phyloP scores from a whole-genome alignment of 225 moss, liverwort and hornwort species.

The Sphagnum tenellum region DNA sequence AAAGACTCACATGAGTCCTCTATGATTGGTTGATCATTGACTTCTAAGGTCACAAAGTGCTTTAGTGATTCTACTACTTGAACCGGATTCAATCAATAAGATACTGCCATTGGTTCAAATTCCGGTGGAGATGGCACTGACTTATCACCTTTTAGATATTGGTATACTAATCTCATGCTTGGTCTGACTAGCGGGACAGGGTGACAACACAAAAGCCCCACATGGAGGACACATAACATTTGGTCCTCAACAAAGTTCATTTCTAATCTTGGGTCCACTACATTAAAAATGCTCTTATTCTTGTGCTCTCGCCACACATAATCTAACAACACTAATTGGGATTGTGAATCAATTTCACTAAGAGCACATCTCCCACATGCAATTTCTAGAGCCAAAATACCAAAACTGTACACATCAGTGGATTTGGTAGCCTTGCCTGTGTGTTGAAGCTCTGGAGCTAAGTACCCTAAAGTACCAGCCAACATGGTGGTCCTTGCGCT shows the following conservation, averaged over 20 bases:
- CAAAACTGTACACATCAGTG: constrained; percentile 63
- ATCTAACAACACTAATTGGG: constrained; percentile 45
- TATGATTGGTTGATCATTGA: no score
- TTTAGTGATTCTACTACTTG: no score
- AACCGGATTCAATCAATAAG: background rate
- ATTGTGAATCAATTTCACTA: constrained; percentile 15
- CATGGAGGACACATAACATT: constrained; percentile 33
- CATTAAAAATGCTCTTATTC: constrained; percentile 22
- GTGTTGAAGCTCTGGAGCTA: constrained; percentile 60
- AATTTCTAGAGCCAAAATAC: constrained; percentile 41
- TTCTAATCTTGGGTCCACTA: constrained; percentile 28
- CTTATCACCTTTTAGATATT: constrained; percentile 35
- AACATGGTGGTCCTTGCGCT: constrained; percentile 47
- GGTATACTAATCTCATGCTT: constrained; percentile 40
- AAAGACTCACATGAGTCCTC: no score
- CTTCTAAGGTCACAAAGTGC: no score
- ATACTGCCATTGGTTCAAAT: constrained; percentile 15
- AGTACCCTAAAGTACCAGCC: constrained; percentile 67
- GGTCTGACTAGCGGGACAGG: constrained; percentile 45
- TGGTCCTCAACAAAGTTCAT: constrained; percentile 17
- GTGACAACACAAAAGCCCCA: constrained; percentile 54
- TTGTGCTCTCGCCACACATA: constrained; percentile 48
- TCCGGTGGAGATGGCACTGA: constrained; percentile 51
- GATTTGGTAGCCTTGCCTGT: constrained; percentile 53
- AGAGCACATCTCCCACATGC: constrained; percentile 42